Base-by-base conservation (phyloP, 1,139 yeast species). In the Nakaseomyces uthaithaninus region DNA sequence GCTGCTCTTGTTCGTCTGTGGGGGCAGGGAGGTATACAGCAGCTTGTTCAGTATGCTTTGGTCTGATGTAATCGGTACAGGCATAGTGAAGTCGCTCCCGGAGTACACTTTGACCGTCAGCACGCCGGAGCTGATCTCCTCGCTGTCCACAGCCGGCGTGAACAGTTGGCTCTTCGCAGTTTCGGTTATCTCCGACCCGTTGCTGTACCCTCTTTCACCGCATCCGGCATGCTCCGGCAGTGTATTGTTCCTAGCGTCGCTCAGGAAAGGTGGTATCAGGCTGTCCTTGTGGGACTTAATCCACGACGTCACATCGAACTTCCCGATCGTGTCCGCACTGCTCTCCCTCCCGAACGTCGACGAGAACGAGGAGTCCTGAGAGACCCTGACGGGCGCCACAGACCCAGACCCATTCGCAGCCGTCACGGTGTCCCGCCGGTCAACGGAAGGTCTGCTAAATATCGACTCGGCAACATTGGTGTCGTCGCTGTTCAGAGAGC, bases 11-110 rank as follows among this genome's bases (percentile, higher is more conserved):
- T 12, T 11, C 17, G n/a, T 6, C 12, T 41, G 43, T 17, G 50
- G 45, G 11, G 52, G 35, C 10, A 55, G 51, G n/a, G 62, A 62
- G 2, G 62, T 54, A 18, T 50, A 45, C 27, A 58, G 36, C 16
- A 52, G 40, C 38, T 51, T 52, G 18, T 49, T 42, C 41, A 54
- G 38, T 17, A 54, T 44, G 34, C 51, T 57, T 16, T 48, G 52
- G 41, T 53, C 53, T 5, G 55, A 53, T 5, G 51, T 50, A 4
- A 54, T 48, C 7, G 59, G 55, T 18, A 54, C 49, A 7, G 59
- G 59, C 35, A 54, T 42, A 23, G 45, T 47, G 41, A 54, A 53
- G 4, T 49, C 50, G 28, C 52, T 57, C 11, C 59, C 59, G 28
- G 50, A 48, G 37, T 54, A 54, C 2, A 54, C 48, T 37, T 54